These are phyloP conservation scores for Metschnikowia gelsemii DNA, from an alignment of 805 yeast genomes.

Conservation along the genomic window DNA sequence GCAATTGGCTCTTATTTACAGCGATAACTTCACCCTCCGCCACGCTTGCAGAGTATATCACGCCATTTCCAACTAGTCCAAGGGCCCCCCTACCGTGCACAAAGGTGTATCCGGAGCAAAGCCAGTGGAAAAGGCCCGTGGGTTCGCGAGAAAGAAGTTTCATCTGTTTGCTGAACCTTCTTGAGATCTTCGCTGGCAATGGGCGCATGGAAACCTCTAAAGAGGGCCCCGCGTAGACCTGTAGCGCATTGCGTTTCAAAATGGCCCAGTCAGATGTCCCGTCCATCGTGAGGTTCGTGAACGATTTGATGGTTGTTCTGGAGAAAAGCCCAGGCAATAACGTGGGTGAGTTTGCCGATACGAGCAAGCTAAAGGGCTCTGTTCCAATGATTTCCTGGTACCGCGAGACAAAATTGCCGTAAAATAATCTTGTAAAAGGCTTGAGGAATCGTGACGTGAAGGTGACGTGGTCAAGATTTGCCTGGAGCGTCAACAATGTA, in stretches of 20 bases:
- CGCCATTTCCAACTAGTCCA: conserved; percentile 55
- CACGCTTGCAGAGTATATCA: conserved; percentile 48
- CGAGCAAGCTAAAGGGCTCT: conserved; percentile 43
- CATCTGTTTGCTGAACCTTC: conserved; percentile 28
- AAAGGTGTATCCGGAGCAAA: conserved; percentile 44
- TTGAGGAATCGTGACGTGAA: conserved; percentile 27
- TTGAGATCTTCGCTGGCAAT: conserved; percentile 42
- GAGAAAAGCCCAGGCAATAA: conserved; percentile 16
- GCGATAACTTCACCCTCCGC: conserved; percentile 48
- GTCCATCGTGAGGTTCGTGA: conserved; percentile 49
- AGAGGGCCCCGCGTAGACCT: conserved; percentile 54
- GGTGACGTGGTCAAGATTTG: conserved; percentile 21
- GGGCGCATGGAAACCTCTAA: conserved; percentile 38
- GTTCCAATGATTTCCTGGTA: conserved; percentile 52
- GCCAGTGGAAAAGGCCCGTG: conserved; percentile 44
- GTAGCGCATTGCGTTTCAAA: conserved; percentile 46
- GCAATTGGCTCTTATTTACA: conserved; percentile 44
- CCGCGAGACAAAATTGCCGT: conserved; percentile 44
- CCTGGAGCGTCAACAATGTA: conserved; percentile 50
- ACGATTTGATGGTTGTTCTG: conserved; percentile 34
- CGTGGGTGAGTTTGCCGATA: conserved; percentile 37
- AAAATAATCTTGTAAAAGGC: conserved; percentile 43
- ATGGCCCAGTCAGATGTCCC: conserved; percentile 66
- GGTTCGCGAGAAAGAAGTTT: conserved; percentile 24
- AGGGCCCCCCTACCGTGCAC: conserved; percentile 58